A percentile compares a stretch with the other conserved stretches of the same genome.
Conservation (phyloP, 805 yeast genomes). For the Barnettozyma siamensis region DNA sequence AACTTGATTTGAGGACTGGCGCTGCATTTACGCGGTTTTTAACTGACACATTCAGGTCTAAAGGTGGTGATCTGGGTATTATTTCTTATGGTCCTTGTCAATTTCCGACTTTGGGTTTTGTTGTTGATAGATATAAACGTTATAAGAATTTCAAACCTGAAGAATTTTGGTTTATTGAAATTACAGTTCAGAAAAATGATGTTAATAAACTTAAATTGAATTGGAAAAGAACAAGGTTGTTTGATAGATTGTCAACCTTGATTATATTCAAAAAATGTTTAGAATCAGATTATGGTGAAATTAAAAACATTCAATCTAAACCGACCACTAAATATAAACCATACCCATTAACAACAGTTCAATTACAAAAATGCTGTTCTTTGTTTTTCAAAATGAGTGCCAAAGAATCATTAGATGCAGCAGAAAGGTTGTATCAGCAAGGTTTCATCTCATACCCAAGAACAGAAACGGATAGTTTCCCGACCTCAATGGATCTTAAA, state of each 20-base stretch:
- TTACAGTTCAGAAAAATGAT: conserved; percentile 38
- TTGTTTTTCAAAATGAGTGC: conserved; percentile 70
- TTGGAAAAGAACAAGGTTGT: conserved; percentile 73
- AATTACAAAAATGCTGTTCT: conserved; percentile 83
- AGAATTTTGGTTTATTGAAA: conserved; percentile 68
- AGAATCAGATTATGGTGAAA: conserved; percentile 41
- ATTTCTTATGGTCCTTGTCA: conserved; percentile 90
- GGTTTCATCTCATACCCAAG: conserved; percentile 95
- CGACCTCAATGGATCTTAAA: conserved; percentile 65
- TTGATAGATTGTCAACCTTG: conserved; percentile 63
- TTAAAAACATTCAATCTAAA: conserved; percentile 44
- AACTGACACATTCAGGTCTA: conserved; percentile 43
- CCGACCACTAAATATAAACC: conserved; percentile 81
- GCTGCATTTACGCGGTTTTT: conserved; percentile 80
- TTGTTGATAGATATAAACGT: conserved; percentile 83
- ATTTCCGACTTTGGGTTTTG: conserved; percentile 94
- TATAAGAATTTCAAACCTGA: conserved; percentile 70
- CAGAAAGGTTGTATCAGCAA: conserved; percentile 78
- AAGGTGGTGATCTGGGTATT: conserved; percentile 4
- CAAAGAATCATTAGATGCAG: conserved; percentile 66
- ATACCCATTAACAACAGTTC: conserved; percentile 89
- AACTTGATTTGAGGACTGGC: conserved; percentile 85
- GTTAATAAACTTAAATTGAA: conserved; percentile 33
- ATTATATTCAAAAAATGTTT: conserved; percentile 67
- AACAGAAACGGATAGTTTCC: conserved; percentile 92